Evolutionary conservation across 2,329 filamentous ascomycete genomes (phyloP), one percentile per base, ranked within the genome.

Genomic region (Scedosporium minutisporum): DNA sequence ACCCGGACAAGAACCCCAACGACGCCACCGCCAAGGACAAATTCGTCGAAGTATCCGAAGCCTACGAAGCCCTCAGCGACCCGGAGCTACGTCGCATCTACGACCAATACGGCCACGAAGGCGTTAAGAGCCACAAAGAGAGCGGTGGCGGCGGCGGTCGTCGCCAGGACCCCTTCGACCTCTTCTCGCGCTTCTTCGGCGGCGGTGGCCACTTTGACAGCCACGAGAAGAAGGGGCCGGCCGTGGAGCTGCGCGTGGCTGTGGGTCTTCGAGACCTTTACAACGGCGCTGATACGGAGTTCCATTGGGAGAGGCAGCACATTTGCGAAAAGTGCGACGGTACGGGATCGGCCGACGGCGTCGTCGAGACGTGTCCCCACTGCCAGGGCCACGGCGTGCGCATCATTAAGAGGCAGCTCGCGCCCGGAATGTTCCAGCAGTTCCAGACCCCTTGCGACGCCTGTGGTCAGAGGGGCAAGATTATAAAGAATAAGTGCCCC

Each of bases 351-450:
- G 87, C 86, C 62, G 95, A 99, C 73, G 90, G 91, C 16, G 77
- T 89, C 61, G 90, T 96, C 27, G 89, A 96, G 61, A 89, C 83
- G 2, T 99, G 95, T 73, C 75, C 79, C 51, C 80, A 84, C 67
- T 99, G 95, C 72, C 77, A 80, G 46, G 95, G 95, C 14, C 88
- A 90, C 58, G 95, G 95, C n/a, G 80, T 93, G 62, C 81, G 90
- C 63, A 87, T 97, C 66, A 84, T 92, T 75, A 93, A 95, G 75
- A 91, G 96, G 70, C 90, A 93, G 84, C 83, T 99, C 51, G 93
- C 93, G 0, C 95, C 95, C 0, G 95, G 95, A n/a, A 96, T 99
- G 78, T 96, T 93, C 81, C 95, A 97, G 79, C 95, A 99, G 78
- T 87, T 97, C 69, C 95, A 99, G 80, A 88, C 88, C 74, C 84